phyloP scores from a whole-genome alignment of 139 green algal genomes.

The Picochlorum sp. region DNA sequence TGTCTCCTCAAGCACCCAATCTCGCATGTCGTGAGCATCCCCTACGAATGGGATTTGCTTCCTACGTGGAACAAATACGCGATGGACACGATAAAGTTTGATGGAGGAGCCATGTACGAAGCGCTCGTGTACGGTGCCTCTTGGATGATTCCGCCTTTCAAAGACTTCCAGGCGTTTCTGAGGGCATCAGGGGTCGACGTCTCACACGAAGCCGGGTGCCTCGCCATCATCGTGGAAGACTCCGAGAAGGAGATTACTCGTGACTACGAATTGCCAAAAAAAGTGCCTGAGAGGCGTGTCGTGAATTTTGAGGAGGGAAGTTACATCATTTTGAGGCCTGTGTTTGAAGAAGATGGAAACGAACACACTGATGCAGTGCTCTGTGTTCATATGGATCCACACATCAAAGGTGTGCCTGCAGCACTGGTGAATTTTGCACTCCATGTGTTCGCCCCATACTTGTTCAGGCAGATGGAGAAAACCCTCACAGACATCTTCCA shows the following conservation, averaged over 20 bases:
- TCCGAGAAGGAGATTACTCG: neutral
- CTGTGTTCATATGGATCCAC: slow-evolving; percentile 27
- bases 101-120: slow-evolving; percentile 16
- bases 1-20: slow-evolving; percentile 9
- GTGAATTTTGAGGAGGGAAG: slow-evolving; percentile 19
- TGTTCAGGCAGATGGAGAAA: slow-evolving; percentile 10
- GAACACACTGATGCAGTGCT: slow-evolving; percentile 12
- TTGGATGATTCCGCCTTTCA: slow-evolving; percentile 28
- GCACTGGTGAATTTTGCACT: slow-evolving; percentile 34
- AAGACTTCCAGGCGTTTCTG: slow-evolving; percentile 16
- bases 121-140: slow-evolving; percentile 21
- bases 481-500: slow-evolving; percentile 13
- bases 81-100: slow-evolving; percentile 16
- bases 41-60: slow-evolving; percentile 28
- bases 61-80: slow-evolving; percentile 27
- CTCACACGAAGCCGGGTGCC: slow-evolving; percentile 10
- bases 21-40: slow-evolving; percentile 21
- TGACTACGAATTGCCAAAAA: neutral
- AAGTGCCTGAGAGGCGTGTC: slow-evolving; percentile 1
- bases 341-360: slow-evolving; percentile 9
- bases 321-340: slow-evolving; percentile 20
- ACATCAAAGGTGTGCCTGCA: slow-evolving; percentile 22
- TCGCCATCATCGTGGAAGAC: slow-evolving; percentile 15
- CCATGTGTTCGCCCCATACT: slow-evolving; percentile 23
- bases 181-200: slow-evolving; percentile 15